Evolutionary conservation across 768 basidiomycete species (phyloP).

Genomic region (Coprinopsis sp.): DNA sequence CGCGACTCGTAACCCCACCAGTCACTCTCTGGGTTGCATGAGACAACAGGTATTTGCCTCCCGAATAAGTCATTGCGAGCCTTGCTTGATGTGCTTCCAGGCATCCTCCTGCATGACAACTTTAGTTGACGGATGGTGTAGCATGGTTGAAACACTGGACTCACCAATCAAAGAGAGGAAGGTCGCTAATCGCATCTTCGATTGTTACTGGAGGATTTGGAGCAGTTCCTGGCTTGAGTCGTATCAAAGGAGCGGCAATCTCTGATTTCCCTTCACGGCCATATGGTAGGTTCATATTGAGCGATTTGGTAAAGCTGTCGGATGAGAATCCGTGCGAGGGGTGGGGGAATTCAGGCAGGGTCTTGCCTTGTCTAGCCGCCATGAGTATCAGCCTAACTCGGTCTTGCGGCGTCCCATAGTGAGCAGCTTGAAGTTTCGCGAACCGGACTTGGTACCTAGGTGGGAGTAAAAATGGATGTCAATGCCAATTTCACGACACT

Average conservation of each 20-base stretch:
- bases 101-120: too few species aligned
- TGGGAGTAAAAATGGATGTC: background rate
- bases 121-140: too few species aligned
- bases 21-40: too few species aligned
- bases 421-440: conserved; percentile 46
- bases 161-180: conserved; percentile 73
- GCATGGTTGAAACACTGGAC: conserved; percentile 7
- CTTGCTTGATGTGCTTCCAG: too few species aligned
- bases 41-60: conserved; percentile 33
- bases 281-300: conserved; percentile 51
- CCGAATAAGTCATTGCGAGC: too few species aligned
- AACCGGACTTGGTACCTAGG: conserved; percentile 51
- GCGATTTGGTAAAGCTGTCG: conserved; percentile 27
- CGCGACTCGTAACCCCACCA: conserved; percentile 25
- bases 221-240: conserved; percentile 44
- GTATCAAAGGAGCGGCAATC: conserved; percentile 40
- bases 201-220: conserved; percentile 57
- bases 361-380: conserved; percentile 37
- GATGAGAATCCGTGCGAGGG: conserved; percentile 55
- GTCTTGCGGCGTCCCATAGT: conserved; percentile 54
- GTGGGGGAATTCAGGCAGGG: conserved; percentile 48
- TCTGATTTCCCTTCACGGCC: conserved; percentile 18
- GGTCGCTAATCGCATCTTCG: conserved; percentile 69
- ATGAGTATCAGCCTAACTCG: conserved; percentile 51
- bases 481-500: too few species aligned